Base-by-base conservation (phyloP, 2,329 filamentous ascomycete species). In the Zasmidium angulare region DNA sequence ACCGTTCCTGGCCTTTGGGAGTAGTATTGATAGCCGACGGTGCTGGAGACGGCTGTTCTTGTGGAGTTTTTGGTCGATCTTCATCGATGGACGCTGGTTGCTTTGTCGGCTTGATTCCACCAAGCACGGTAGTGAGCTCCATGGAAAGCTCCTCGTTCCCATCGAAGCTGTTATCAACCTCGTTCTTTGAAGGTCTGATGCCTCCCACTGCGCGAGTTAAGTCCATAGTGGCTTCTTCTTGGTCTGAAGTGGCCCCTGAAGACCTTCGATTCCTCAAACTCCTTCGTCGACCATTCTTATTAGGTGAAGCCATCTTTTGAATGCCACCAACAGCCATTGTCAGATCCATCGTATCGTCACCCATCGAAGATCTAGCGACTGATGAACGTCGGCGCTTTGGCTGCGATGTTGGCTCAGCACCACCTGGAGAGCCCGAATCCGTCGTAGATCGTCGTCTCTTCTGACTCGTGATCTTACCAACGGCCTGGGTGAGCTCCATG, bases 401-500 rank as follows among this genome's bases (percentile, higher is more conserved):
- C 19, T 59, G 55, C 14, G 62, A 40, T 14, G 55, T 52, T 6
- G 61, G 23, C 2, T 58, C 53, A 1, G 57, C 36, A 11, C 55
- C 61, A 29, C 64, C 66, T 21, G 73, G 72, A 12, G 62, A 78
- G 56, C 69, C 76, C 60, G 50, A 60, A 20, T 72, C 72, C 12
- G 67, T 70, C 7, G 78, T 78, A 0, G 77, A 76, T 50, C 75
- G 71, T 29, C 73, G 65, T 53, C 78, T 71, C 69, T 81, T 81
- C 53, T 78, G 73, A 23, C 72, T 66, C 26, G 81, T 72, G 53
- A 84, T 81, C 55, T 77, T 78, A 20, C 83, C 83, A 48, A 84
- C 75, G 19, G 81, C 80, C 64, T 80, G 78, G 1, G 83, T 85
- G 50, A 85, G 76, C 49, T 86, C 83, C 82, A 84, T 81, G 24